Evolutionary conservation across 1,284 basidiomycete species (phyloP), one percentile per base, ranked within the genome.

Genomic region (Boletus mariae): DNA sequence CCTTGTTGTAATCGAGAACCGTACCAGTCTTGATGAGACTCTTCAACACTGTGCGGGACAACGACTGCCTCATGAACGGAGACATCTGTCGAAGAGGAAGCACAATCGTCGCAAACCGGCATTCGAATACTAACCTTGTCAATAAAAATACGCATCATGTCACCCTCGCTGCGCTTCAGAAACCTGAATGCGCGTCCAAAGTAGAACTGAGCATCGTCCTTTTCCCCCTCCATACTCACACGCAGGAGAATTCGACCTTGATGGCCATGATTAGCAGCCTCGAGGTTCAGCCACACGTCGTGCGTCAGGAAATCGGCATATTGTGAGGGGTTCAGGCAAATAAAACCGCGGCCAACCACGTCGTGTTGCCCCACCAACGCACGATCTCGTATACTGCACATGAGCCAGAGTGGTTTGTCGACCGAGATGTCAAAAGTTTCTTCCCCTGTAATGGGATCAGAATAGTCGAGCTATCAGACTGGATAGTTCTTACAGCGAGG

Each of bases 191-290:
- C 97, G 38, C 94, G 81, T 11, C 97, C 97, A 67, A 99, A 99
- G 75, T 94, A 94, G 77, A 98, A 99, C 60, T 93, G 90, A 20
- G 96, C 92, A 67, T 99, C 97, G 66, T 98, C 95, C 71, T 96
- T 92, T 77, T 98, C 96, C 45, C 94, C 94, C 67, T 99, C 97
- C 94, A 99, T 98, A 68, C 93, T 96, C 50, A 99, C 82, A 7
- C 97, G 82, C 25, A 98, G 75, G 44, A 97, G 73, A 34, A 98
- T 80, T 32, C 93, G 84, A 1, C 95, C 94, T 54, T 86, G 82
- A 5, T 70, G 61, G 1, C 69, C 63, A 47, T 71, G 62, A 28
- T 69, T 62, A 41, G 52, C 37, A 0, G 89, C 85, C 63, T 96
- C 93, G n/a, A 99, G 74, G 54, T 94, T 87, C 71, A 96, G 81